Percentiles rank a stretch among this genome's conserved stretches.
Evolutionary conservation across 1,139 yeast genomes (phyloP).

Genomic region (Groenewaldozyma sp.): DNA sequence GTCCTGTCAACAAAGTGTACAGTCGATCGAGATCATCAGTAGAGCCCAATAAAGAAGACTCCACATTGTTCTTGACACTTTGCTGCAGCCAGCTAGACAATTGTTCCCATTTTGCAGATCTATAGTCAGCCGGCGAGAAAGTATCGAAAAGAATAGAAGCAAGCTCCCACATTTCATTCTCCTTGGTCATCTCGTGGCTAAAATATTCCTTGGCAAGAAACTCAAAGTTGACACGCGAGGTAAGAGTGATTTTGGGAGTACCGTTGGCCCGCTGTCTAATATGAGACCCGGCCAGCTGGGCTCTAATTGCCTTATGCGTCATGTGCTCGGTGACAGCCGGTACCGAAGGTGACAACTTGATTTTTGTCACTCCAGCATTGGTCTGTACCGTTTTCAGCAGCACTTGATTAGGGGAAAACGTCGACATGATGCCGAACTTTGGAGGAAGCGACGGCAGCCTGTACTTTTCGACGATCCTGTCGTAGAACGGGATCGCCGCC

Average conservation of each 20-base stretch:
- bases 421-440: not conserved
- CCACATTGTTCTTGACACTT: slow-evolving; percentile 39
- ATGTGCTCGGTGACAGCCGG: not conserved
- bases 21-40: slow-evolving; percentile 41
- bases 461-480: not conserved
- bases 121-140: slow-evolving; percentile 14
- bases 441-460: not conserved
- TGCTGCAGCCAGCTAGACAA: slow-evolving; percentile 53
- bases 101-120: slow-evolving; percentile 26
- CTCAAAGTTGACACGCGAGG: slow-evolving; percentile 13
- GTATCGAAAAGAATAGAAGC: slow-evolving; percentile 54
- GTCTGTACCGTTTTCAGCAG: not conserved
- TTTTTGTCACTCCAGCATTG: slow-evolving; percentile 1
- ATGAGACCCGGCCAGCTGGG: slow-evolving; percentile 7
- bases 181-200: slow-evolving; percentile 7
- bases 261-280: slow-evolving; percentile 13
- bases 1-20: slow-evolving; percentile 44
- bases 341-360: not conserved
- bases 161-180: slow-evolving; percentile 36
- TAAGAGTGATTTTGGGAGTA: slow-evolving; percentile 14
- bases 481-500: slow-evolving; percentile 25
- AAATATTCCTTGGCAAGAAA: slow-evolving; percentile 6
- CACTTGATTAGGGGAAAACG: not conserved
- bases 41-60: slow-evolving; percentile 17
- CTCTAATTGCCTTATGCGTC: slow-evolving; percentile 2